A percentile compares a stretch with the other conserved stretches of the same genome.
Evolutionary conservation across 352 stramenopile species (phyloP).

Genomic region (Hyaloperonospora brassicae): DNA sequence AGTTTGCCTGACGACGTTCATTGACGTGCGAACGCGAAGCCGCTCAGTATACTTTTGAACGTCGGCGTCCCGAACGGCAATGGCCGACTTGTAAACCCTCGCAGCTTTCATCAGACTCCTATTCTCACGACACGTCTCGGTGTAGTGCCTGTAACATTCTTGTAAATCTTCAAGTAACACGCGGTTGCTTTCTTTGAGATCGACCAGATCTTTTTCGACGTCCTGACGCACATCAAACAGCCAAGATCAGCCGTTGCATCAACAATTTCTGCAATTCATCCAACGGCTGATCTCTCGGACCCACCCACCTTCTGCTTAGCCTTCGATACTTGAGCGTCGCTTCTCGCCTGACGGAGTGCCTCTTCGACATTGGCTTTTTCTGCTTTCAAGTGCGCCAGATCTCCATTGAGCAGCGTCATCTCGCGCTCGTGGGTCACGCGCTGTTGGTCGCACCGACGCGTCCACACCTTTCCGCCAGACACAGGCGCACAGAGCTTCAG

Average conservation of each 20-base stretch:
- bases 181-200: conserved; percentile 1
- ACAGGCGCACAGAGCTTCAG: neutral
- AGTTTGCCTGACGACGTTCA: neutral
- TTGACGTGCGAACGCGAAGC: neutral
- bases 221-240: neutral
- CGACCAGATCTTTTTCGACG: neutral
- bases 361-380: too few relatives aligned
- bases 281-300: neutral
- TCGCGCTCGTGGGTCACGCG: too few relatives aligned
- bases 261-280: neutral
- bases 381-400: too few relatives aligned
- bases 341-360: too few relatives aligned
- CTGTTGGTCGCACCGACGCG: too few relatives aligned
- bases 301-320: too few relatives aligned
- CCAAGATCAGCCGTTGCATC: neutral
- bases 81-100: conserved; percentile 36
- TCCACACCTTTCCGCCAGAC: too few relatives aligned
- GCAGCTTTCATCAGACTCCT: conserved; percentile 36
- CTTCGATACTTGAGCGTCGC: too few relatives aligned
- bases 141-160: conserved; percentile 34
- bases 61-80: conserved; percentile 35
- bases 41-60: neutral
- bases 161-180: conserved; percentile 32
- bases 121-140: conserved; percentile 34
- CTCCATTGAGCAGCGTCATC: too few relatives aligned